These are phyloP conservation scores for Platanthera zijinensis DNA, from an alignment of 106 monocot genomes.

Conservation along the genomic window DNA sequence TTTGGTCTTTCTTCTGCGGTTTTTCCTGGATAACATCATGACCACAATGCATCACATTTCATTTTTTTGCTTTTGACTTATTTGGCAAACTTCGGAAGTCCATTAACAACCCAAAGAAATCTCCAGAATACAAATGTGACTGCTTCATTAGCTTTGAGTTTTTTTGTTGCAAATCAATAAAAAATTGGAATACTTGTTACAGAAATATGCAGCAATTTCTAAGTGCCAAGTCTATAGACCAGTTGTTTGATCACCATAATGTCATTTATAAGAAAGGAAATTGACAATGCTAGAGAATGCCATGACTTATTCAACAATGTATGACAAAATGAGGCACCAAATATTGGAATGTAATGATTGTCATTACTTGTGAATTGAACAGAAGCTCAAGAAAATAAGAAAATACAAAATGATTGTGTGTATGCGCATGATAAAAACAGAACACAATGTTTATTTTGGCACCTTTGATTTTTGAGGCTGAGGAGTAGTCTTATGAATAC, in stretches of 20 bases:
- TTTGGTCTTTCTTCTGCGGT: conserved; percentile 34
- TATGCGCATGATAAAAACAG: background rate
- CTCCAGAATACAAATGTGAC: background rate
- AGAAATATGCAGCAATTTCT: background rate
- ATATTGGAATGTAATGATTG: background rate
- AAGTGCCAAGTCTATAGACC: background rate
- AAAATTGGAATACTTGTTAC: background rate
- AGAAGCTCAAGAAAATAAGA: background rate
- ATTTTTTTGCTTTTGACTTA: background rate
- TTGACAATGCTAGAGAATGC: background rate
- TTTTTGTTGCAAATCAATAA: background rate
- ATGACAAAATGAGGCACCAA: background rate
- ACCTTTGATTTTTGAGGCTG: conserved; percentile 70
- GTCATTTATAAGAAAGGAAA: background rate
- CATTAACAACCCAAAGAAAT: background rate
- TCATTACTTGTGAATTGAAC: background rate
- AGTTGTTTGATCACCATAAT: background rate
- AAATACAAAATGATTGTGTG: background rate
- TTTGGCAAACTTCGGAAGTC: background rate
- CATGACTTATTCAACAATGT: background rate
- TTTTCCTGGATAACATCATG: conserved; percentile 52
- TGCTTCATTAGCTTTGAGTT: background rate
- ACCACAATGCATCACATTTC: background rate
- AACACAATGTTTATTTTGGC: background rate
- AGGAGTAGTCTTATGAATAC: conserved; percentile 72